These are phyloP conservation scores for Turnera subulata DNA, from an alignment of 345 rosid species.

Conservation along the genomic window DNA sequence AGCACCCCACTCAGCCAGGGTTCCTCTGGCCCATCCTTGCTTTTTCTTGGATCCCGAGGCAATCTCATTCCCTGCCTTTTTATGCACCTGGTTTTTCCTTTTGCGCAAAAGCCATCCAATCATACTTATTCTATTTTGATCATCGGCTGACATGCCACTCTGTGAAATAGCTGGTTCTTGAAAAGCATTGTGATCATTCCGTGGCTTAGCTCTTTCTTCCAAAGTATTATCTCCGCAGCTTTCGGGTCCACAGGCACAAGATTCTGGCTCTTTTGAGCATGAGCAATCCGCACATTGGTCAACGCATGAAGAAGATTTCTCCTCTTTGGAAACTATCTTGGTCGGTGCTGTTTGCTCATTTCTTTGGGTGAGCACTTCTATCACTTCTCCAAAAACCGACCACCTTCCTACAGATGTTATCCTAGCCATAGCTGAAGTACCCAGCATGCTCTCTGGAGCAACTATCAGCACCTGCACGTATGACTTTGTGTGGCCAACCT, in stretches of 20 bases:
- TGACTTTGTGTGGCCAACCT: constrained; percentile 96
- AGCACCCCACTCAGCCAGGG: constrained; percentile 34
- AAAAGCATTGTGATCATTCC: not conserved
- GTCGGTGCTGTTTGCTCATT: constrained; percentile 17
- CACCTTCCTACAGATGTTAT: constrained; percentile 92
- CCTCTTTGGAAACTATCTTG: constrained; percentile 22
- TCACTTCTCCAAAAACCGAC: constrained; percentile 87
- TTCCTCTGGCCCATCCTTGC: constrained; percentile 28
- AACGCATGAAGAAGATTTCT: constrained; percentile 25
- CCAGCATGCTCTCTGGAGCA: constrained; percentile 65
- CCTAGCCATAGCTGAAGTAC: constrained; percentile 71
- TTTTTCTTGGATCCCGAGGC: constrained; percentile 18
- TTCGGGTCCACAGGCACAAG: constrained; percentile 46
- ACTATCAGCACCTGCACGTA: constrained; percentile 78
- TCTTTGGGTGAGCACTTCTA: constrained; percentile 40
- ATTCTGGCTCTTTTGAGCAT: constrained; percentile 35
- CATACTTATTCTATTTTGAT: constrained; percentile 24
- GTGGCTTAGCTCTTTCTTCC: not conserved
- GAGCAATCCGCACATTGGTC: constrained; percentile 36
- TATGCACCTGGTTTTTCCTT: constrained; percentile 27
- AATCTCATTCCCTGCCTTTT: constrained; percentile 20
- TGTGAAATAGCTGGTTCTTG: constrained; percentile 9
- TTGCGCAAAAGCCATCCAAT: constrained; percentile 53
- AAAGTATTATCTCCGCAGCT: constrained; percentile 36
- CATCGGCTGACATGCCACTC: constrained; percentile 27